phyloP scores from a whole-genome alignment of 352 stramenopile species.

The Phytophthora parvispora region DNA sequence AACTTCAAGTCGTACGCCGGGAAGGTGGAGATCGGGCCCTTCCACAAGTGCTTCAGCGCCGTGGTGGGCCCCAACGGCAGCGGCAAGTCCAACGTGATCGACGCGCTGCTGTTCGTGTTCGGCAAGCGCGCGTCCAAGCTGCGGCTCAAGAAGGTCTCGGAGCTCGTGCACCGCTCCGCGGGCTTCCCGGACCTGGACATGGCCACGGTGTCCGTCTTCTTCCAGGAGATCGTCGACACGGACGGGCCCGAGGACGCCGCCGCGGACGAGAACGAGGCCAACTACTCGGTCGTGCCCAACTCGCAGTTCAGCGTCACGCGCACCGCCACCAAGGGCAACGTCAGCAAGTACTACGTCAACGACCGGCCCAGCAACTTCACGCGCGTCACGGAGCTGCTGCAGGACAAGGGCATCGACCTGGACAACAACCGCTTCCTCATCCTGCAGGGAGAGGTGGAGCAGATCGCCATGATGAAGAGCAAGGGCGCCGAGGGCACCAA shows the following conservation, averaged over 20 bases:
- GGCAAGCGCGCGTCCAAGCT: constrained; percentile 99
- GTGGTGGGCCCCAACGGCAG: constrained; percentile 99
- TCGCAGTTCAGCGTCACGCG: constrained; percentile 95
- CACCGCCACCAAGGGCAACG: constrained; percentile 95
- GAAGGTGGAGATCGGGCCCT: constrained; percentile 97
- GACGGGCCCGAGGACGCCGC: constrained; percentile 28
- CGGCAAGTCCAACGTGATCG: constrained; percentile 99
- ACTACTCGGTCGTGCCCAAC: constrained; percentile 94
- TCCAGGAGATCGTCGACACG: constrained; percentile 97
- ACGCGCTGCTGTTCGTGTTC: constrained; percentile 99
- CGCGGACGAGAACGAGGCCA: constrained; percentile 78
- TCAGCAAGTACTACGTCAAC: constrained; percentile 98
- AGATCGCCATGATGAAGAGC: constrained; percentile 99
- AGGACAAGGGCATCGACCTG: constrained; percentile 98
- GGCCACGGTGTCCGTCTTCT: constrained; percentile 98
- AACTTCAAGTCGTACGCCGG: constrained; percentile 99
- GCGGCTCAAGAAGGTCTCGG: constrained; percentile 95
- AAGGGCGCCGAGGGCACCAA: constrained; percentile 94
- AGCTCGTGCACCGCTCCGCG: constrained; percentile 99
- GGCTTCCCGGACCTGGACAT: constrained; percentile 92
- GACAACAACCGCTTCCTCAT: constrained; percentile 99
- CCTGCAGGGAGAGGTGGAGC: constrained; percentile 97
- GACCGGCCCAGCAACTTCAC: constrained; percentile 95
- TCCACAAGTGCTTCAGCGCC: constrained; percentile 99
- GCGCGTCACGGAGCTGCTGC: constrained; percentile 95